Percentiles rank a stretch among this genome's conserved stretches.
Conservation (phyloP, 148 eudicot species). For the Selenicereus undatus region DNA sequence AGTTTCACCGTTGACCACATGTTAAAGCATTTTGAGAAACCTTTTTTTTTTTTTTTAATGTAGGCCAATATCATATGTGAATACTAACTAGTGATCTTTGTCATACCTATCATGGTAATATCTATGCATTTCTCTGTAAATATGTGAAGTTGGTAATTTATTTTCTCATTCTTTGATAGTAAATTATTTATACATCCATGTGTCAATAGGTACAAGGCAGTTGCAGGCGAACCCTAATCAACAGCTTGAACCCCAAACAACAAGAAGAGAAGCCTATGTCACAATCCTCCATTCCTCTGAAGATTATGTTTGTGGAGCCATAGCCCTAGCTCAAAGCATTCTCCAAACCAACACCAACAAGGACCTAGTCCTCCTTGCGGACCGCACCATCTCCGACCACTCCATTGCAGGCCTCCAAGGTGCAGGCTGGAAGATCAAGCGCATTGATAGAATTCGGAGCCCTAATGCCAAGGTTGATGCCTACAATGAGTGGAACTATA, state of each 20-base stretch:
- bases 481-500: constrained; percentile 76
- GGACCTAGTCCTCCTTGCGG: constrained; percentile 70
- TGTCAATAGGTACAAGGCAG: constrained; percentile 15
- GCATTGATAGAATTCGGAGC: constrained; percentile 51
- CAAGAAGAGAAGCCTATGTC: constrained; percentile 65
- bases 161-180: no score
- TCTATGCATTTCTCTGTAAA: no score
- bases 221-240: constrained; percentile 9
- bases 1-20: no score
- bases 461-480: constrained; percentile 40
- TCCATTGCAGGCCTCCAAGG: constrained; percentile 48
- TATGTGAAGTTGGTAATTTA: no score
- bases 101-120: no score
- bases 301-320: constrained; percentile 73
- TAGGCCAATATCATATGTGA: no score
- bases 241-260: constrained; percentile 1
- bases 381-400: constrained; percentile 36
- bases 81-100: no score
- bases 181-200: not conserved
- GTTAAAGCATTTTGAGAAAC: no score
- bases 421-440: constrained; percentile 62
- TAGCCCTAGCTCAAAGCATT: constrained; percentile 68
- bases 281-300: constrained; percentile 72
- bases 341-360: constrained; percentile 57
- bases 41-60: no score